A percentile compares a stretch with the other conserved stretches of the same genome.
Conservation (phyloP, 2,329 filamentous ascomycete species). For the Fusarium euwallaceae region DNA sequence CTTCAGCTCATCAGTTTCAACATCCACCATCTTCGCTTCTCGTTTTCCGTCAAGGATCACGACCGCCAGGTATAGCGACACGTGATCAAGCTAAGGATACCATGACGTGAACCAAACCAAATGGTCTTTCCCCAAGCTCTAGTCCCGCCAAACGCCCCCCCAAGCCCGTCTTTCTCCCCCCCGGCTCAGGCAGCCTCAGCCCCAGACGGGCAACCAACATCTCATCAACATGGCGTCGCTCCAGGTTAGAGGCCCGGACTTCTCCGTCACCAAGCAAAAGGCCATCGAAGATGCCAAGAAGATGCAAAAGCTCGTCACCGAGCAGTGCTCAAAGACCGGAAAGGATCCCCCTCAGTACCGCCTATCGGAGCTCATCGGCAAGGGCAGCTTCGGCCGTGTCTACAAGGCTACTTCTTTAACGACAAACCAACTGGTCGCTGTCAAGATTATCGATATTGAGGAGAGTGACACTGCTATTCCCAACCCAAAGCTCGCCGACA, state of each 20-base stretch:
- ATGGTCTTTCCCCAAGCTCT: conserved; percentile 7
- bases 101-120: conserved; percentile 40
- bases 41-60: conserved; percentile 9
- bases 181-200: conserved; percentile 9
- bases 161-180: no score
- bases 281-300: conserved; percentile 78
- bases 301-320: conserved; percentile 74
- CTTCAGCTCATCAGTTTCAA: conserved; percentile 22
- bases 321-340: conserved; percentile 70
- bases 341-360: conserved; percentile 74
- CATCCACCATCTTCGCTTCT: conserved; percentile 11
- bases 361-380: conserved; percentile 80
- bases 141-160: not conserved
- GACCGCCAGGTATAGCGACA: conserved; percentile 6
- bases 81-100: conserved; percentile 19
- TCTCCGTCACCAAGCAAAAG: conserved; percentile 66
- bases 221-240: conserved; percentile 56
- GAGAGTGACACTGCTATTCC: conserved; percentile 72
- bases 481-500: conserved; percentile 74
- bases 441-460: conserved; percentile 89
- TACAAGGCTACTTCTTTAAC: conserved; percentile 71
- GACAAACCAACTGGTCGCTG: conserved; percentile 71
- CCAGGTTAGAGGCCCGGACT: conserved; percentile 57
- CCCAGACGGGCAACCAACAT: conserved; percentile 20
- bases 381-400: conserved; percentile 80